A percentile compares a stretch with the other conserved stretches of the same genome.
phyloP scores from a whole-genome alignment of 306 rosid genomes.

The Purshia tridentata region DNA sequence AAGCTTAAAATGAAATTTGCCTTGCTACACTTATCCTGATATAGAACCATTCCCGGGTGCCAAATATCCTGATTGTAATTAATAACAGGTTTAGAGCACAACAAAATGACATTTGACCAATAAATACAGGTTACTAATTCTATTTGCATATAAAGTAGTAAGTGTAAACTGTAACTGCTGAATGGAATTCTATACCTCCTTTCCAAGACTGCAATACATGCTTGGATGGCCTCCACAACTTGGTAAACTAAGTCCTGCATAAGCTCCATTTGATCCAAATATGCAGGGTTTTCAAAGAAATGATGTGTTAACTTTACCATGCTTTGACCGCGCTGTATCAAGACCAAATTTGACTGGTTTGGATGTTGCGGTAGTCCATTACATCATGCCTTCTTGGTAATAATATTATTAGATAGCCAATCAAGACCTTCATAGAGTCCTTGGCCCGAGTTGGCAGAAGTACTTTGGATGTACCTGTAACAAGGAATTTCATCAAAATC shows the following conservation, averaged over 20 bases:
- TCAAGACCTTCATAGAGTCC: constrained; percentile 51
- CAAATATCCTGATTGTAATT: background rate
- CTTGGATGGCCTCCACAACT: background rate
- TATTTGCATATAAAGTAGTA: background rate
- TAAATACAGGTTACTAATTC: background rate
- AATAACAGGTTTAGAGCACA: background rate
- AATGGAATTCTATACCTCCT: background rate
- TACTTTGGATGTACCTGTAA: constrained; percentile 42
- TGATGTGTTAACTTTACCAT: background rate
- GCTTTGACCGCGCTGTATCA: background rate
- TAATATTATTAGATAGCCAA: constrained; percentile 37
- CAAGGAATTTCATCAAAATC: background rate
- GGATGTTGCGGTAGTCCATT: constrained; percentile 1
- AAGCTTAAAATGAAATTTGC: too few relatives aligned
- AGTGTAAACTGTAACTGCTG: background rate
- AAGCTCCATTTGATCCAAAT: background rate
- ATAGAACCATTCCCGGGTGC: background rate
- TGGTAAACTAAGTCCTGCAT: background rate
- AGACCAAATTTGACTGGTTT: background rate
- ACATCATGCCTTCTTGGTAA: background rate
- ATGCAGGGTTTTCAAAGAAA: background rate
- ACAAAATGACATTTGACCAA: background rate
- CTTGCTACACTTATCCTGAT: background rate
- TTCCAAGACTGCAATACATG: background rate
- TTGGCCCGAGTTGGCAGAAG: constrained; percentile 44